A percentile compares a stretch with the other conserved stretches of the same genome.
Evolutionary conservation across 805 yeast genomes (phyloP).

Genomic region (Candida verbasci): DNA sequence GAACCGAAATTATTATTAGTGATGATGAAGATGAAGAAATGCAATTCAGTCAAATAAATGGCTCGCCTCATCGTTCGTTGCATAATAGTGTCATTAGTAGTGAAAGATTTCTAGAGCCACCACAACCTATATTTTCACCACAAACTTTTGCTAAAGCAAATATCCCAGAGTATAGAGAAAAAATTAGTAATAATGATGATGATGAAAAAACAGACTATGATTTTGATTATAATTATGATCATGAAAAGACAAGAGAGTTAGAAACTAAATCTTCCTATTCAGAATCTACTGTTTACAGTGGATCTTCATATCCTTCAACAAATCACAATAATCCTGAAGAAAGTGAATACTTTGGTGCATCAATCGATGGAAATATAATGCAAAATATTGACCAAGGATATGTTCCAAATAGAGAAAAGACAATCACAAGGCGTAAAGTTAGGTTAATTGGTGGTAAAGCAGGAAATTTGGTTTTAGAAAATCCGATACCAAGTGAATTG

Average conservation of each 20-base stretch:
- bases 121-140: conserved; percentile 63
- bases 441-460: conserved; percentile 54
- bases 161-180: conserved; percentile 1
- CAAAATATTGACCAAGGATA: conserved; percentile 35
- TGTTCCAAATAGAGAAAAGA: conserved; percentile 63
- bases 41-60: conserved; percentile 15
- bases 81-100: conserved; percentile 34
- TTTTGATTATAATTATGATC: conserved; percentile 26
- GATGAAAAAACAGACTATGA: conserved; percentile 14
- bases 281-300: conserved; percentile 30
- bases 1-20: conserved; percentile 43
- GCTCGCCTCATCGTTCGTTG: conserved; percentile 33
- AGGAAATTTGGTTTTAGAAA: conserved; percentile 85
- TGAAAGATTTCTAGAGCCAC: conserved; percentile 54
- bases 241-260: conserved; percentile 26
- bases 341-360: conserved; percentile 40
- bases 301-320: conserved; percentile 24
- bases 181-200: neutral
- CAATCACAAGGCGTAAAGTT: conserved; percentile 68
- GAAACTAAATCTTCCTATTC: conserved; percentile 34
- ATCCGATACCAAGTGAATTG: conserved; percentile 89
- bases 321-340: conserved; percentile 15
- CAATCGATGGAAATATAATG: conserved; percentile 46
- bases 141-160: conserved; percentile 58
- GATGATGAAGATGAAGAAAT: conserved; percentile 28